Evolutionary conservation across 179 eudicot genomes (phyloP).

Genomic region (Nepenthes alata): DNA sequence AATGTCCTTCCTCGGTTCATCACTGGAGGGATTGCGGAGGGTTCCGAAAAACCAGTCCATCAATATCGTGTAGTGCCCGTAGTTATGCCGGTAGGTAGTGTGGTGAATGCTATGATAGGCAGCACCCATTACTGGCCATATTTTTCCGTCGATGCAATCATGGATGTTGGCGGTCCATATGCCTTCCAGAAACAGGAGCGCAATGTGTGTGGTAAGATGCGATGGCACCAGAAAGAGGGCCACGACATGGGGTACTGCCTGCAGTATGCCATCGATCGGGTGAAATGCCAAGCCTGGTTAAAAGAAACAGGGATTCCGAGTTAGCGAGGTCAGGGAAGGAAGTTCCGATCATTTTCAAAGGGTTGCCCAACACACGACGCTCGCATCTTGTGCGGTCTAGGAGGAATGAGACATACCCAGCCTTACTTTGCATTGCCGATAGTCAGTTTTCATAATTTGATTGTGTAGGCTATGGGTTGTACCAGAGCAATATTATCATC

Average conservation of each 20-base stretch:
- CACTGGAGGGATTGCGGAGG: constrained; percentile 45
- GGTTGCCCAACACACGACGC: no score
- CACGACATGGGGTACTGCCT: constrained; percentile 67
- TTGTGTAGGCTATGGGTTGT: no score
- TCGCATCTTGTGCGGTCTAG: no score
- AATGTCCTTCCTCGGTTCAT: constrained; percentile 25
- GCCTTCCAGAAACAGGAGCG: constrained; percentile 56
- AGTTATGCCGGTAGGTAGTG: constrained; percentile 78
- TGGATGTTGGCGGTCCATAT: constrained; percentile 91
- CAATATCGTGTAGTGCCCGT: constrained; percentile 82
- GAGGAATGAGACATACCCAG: no score
- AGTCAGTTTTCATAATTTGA: no score
- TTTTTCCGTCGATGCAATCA: constrained; percentile 67
- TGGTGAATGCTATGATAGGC: constrained; percentile 97
- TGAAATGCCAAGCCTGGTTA: constrained; percentile 75
- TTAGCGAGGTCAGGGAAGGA: no score
- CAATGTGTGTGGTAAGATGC: constrained; percentile 59
- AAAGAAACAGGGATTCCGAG: no score
- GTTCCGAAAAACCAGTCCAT: constrained; percentile 98
- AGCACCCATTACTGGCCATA: constrained; percentile 98
- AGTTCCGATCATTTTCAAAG: no score
- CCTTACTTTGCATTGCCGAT: no score
- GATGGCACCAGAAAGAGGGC: constrained; percentile 57
- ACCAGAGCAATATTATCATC: no score
- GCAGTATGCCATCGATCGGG: constrained; percentile 80